phyloP scores from a whole-genome alignment of 2,329 filamentous ascomycete genomes.

The Xylariales sp. region DNA sequence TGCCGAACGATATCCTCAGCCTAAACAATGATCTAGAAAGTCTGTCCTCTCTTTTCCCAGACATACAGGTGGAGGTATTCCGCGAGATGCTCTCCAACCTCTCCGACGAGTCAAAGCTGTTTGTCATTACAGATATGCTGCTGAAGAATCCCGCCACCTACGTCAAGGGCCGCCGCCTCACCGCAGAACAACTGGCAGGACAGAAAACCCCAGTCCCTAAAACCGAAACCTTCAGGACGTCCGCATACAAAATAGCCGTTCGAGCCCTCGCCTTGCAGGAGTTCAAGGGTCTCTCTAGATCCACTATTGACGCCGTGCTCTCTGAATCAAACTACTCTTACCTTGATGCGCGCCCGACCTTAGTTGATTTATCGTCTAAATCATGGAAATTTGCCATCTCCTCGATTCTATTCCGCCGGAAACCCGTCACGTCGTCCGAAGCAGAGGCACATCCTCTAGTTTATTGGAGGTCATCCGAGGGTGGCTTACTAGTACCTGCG shows the following conservation, averaged over 20 bases:
- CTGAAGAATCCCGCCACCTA: slow-evolving; percentile 77
- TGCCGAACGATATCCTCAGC: slow-evolving; percentile 72
- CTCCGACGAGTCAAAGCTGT: slow-evolving; percentile 79
- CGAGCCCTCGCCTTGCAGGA: slow-evolving; percentile 76
- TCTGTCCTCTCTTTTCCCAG: slow-evolving; percentile 79
- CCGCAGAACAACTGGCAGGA: slow-evolving; percentile 43
- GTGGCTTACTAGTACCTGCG: slow-evolving; percentile 67
- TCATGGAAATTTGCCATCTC: slow-evolving; percentile 83
- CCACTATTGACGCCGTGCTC: slow-evolving; percentile 80
- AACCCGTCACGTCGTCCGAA: slow-evolving; percentile 63
- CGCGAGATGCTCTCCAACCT: slow-evolving; percentile 82
- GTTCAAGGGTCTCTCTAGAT: slow-evolving; percentile 78
- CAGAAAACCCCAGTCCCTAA: slow-evolving; percentile 59
- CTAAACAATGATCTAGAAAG: slow-evolving; percentile 77
- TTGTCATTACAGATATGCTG: slow-evolving; percentile 80
- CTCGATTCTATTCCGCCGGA: slow-evolving; percentile 75
- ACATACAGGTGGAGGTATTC: slow-evolving; percentile 85
- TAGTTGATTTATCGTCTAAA: slow-evolving; percentile 75
- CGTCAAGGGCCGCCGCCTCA: slow-evolving; percentile 75
- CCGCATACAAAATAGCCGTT: slow-evolving; percentile 75
- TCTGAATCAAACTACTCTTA: slow-evolving; percentile 86
- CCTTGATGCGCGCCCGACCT: slow-evolving; percentile 74
- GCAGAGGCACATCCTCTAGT: slow-evolving; percentile 72
- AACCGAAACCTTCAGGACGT: slow-evolving; percentile 75
- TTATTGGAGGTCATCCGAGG: slow-evolving; percentile 67